Base-by-base conservation (phyloP, 1,139 yeast genomes). In the Nakaseomyces delphensis region DNA sequence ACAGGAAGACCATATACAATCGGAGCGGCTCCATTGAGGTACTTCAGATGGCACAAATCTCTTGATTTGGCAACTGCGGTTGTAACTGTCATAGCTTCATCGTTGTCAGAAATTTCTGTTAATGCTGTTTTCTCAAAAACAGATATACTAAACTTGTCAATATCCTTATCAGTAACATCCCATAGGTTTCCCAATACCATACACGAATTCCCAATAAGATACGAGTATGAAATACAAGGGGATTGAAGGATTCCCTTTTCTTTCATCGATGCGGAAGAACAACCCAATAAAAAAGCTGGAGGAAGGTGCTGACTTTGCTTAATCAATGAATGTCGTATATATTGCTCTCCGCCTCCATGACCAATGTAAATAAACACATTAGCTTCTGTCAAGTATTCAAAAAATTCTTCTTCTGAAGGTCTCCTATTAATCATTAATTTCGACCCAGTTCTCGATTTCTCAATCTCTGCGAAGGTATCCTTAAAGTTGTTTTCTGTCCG, bases 121-220 rank as follows among this genome's bases (percentile, higher is more conserved):
- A 81, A 63, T 0, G 89, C 87, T 77, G 87, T 79, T 45, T 69
- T 66, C 10, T 72, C 71, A 51, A 86, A 71, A 31, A 83, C 62
- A 1, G 74, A 65, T 10, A 70, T 48, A 37, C 87, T 82, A 54
- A 87, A 86, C 52, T 70, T 72, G 62, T 91, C 97, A 43, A 87
- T 85, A 59, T 91, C 98, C 54, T 84, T 87, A 61, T 91, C 98
- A 0, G 97, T 91, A 4, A 91, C 97, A 62, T 87, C 96, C 98
- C 98, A 91, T 49, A 91, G 65, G 56, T 86, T 87, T 0, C 86
- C 96, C 35, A 91, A 65, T 1, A 86, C 71, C 78, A 83, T 73
- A 0, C 95, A 93, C 38, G 86, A 76, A 0, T 94, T 95, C 25
- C 91, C 91, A 4, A 74, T 66, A 28, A 89, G 59, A 70, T 89